phyloP scores from a whole-genome alignment of 192 early-diverging fungal genomes.

The Pilobolus umbonatus region DNA sequence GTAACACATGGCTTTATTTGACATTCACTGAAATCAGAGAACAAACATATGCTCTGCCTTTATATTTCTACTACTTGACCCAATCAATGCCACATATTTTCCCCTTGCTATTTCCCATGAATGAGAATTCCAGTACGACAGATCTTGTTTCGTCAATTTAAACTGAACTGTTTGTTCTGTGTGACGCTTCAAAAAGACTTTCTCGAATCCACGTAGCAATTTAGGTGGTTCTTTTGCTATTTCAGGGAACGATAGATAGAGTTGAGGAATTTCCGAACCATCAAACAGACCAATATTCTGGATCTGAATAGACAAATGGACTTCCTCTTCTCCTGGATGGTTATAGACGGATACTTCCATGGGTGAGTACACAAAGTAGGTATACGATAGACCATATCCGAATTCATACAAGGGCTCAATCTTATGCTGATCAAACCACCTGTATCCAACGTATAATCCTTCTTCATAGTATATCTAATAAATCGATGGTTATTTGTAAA shows the following conservation, averaged over 20 bases:
- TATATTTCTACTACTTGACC: slow-evolving; percentile 12
- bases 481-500: background rate
- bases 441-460: slow-evolving; percentile 52
- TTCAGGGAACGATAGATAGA: slow-evolving; percentile 35
- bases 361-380: slow-evolving; percentile 46
- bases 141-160: slow-evolving; percentile 31
- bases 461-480: slow-evolving; percentile 50
- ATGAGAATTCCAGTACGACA: slow-evolving; percentile 38
- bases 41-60: no score
- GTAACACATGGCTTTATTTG: no score
- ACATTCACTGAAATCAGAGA: no score
- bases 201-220: slow-evolving; percentile 31
- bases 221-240: slow-evolving; percentile 38
- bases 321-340: background rate
- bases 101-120: slow-evolving; percentile 7
- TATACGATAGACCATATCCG: slow-evolving; percentile 64
- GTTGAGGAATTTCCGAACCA: slow-evolving; percentile 33
- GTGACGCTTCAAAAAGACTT: slow-evolving; percentile 20
- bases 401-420: slow-evolving; percentile 51
- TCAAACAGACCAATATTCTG: slow-evolving; percentile 22
- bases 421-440: slow-evolving; percentile 39
- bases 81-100: slow-evolving; percentile 7
- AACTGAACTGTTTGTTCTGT: slow-evolving; percentile 31
- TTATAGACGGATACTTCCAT: slow-evolving; percentile 5
- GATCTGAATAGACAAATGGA: slow-evolving; percentile 34